Base-by-base conservation (phyloP, 495 filamentous ascomycete species). In the Daldinia concentrica region DNA sequence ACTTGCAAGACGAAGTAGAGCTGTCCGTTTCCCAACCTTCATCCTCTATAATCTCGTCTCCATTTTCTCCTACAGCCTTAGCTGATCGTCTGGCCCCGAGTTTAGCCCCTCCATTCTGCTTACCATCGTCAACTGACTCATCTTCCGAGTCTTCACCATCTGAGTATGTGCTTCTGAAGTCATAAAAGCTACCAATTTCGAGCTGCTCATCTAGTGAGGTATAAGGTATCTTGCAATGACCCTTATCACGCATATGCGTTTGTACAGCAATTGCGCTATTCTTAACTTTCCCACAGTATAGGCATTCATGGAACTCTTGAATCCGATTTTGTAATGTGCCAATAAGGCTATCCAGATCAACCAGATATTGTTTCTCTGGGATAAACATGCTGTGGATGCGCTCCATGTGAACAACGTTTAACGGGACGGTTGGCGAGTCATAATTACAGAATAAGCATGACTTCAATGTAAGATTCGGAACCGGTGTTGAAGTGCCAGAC, bases 111-210 rank as follows among this genome's bases (percentile, higher is more conserved):
- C 87, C 87, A 37, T 81, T 82, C n/a, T 79, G 81, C 54, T 79
- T 72, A 14, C 80, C 79, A 30, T 80, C 82, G 0, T 84, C 82
- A n/a, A 84, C 82, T 9, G 80, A 81, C 56, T 87, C 84, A 8
- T 89, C 86, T 34, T 90, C 88, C 12, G 89, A 90, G 4, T 84
- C 83, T 57, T 88, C 88, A 11, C 80, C 82, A 75, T 98, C 95
- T 0, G 93, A 93, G 79, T 99, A 99, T 3, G 95, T 96, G 80
- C 90, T 90, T 61, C 91, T 85, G 87, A 99, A 99, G 78, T 99
- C 96, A 82, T 98, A 99, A 82, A 92, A 98, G 51, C 98, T 92
- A n/a, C 95, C 96, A 66, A 99, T 90, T 61, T 96, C 93, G 17
- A 99, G 84, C 81, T 97, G 93, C 75, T 99, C 93, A 36, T 91